A percentile compares a stretch with the other conserved stretches of the same genome.
Conservation (phyloP, 768 basidiomycete species). For the Xerocomellus intermedius region DNA sequence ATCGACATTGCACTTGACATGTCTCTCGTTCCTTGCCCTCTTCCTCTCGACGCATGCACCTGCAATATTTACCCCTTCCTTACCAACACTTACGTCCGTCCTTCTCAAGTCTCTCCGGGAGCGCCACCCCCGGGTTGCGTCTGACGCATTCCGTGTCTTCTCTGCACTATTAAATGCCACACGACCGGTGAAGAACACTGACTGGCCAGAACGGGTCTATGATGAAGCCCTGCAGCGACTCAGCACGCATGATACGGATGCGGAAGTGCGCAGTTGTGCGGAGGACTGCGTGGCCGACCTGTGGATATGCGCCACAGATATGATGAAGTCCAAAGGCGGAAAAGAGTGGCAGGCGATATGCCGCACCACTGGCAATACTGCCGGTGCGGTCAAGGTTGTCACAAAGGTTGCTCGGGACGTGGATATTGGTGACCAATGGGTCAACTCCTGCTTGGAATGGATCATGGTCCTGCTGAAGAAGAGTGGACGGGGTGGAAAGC, state of each 20-base stretch:
- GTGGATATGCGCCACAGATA: conserved; percentile 82
- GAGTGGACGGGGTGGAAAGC: conserved; percentile 75
- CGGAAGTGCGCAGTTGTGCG: conserved; percentile 81
- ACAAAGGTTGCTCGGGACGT: conserved; percentile 79
- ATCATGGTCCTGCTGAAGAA: conserved; percentile 71
- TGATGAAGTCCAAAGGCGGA: conserved; percentile 57
- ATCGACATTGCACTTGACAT: conserved; percentile 78
- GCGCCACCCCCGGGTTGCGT: conserved; percentile 84
- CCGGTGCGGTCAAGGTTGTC: conserved; percentile 78
- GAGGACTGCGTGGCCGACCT: conserved; percentile 84
- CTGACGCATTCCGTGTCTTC: conserved; percentile 86
- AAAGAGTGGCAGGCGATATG: conserved; percentile 84
- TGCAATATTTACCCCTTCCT: conserved; percentile 52
- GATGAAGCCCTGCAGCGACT: conserved; percentile 69
- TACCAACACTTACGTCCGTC: conserved; percentile 69
- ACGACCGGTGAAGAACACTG: conserved; percentile 60
- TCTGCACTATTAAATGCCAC: conserved; percentile 77
- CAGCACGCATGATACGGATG: conserved; percentile 81
- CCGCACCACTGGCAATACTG: conserved; percentile 64
- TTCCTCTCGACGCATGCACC: conserved; percentile 74
- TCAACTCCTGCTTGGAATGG: conserved; percentile 77
- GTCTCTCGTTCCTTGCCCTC: conserved; percentile 79
- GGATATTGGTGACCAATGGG: conserved; percentile 72
- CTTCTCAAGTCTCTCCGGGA: conserved; percentile 75
- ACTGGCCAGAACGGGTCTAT: conserved; percentile 76